Evolutionary conservation across 352 stramenopile species (phyloP), one percentile per base, ranked within the genome.

Genomic region (Globisporangium apiculatum): DNA sequence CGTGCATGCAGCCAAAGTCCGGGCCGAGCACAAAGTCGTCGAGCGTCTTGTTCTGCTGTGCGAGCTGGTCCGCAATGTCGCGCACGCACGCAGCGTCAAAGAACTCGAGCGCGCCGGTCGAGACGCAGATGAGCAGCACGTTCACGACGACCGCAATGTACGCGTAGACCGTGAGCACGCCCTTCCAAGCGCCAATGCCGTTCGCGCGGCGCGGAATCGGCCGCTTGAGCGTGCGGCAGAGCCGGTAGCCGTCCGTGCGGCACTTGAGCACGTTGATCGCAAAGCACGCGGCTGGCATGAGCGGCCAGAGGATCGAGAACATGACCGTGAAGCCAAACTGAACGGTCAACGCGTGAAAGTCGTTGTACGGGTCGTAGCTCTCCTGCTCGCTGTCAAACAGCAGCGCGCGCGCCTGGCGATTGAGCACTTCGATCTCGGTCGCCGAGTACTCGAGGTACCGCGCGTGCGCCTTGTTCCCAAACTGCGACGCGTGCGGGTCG

Each of bases 321-420:
- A 91, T 91, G 46, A 89, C 81, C 8, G 75, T 86, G 56, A 91
- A 89, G 15, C 76, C 81, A 50, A 67, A 91, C 48, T 89, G 81
- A 36, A 89, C 79, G 2, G 79, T 86, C 43, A 87, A 50, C 24
- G 73, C 73, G 60, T 91, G 81, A 55, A 85, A 88, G 54, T 89
- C 79, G 50, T 91, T 76, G 53, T 91, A 91, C 48, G 81, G 79
- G 38, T 91, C 81, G 51, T 86, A 91, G 7, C 67, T 83, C 42
- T 79, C 76, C 60, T 91, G 78, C 48, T 86, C 79, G 37, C 74
- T 85, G 62, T 91, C 76, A 50, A 87, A 91, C 1, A 91, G 42
- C 17, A 91, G 73, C 45, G 82, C 76, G 31, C 81, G 79, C 40
- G 79, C 79, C 51, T 87, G 83, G 53, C 73, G 75, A 51, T 86